Base-by-base conservation (phyloP, 1,284 basidiomycete species). In the Nidula niveotomentosa region DNA sequence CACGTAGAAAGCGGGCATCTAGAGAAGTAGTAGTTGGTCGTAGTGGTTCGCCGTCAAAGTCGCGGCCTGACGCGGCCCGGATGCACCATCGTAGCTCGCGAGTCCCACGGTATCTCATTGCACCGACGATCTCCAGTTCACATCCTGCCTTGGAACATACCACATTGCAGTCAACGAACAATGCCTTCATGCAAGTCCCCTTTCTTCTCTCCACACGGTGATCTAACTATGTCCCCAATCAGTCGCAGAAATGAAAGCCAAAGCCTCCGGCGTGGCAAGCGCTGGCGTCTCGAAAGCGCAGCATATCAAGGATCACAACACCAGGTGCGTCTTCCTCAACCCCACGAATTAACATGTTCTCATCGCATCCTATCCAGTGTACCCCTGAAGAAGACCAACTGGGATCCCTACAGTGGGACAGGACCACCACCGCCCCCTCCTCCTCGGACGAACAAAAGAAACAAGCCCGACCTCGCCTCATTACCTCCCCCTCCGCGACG, bases 221-320 rank as follows among this genome's bases (percentile, higher is more conserved):
- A 41, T 41, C 45, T 23, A 17, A 46, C 15, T 12, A 41, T 41
- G 37, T 15, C 45, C 45, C 3, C 13, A n/a, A 23, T 46, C 55
- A 84, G 83, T 86, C 54, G 79, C 85, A 37, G 84, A 86, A 53
- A 69, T 90, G 53, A 86, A 86, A 65, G 78, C 78, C 41, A 86
- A 81, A 58, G 88, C 88, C 3, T 65, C 71, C 15, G 83, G 81
- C 55, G 84, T 77, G 13, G 86, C 85, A 58, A 80, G 81, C 62
- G 75, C 76, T 1, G 68, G 79, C 10, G 73, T 84, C 17, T 73
- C 72, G 51, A 83, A 79, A 65, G 57, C 84, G 49, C 73, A 79
- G 54, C 76, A 78, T 63, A 80, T 85, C 10, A 76, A 77, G 58
- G 87, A 88, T 64, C 76, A 75, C 36, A 75, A 80, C 62, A 72